Evolutionary conservation across 768 basidiomycete genomes (phyloP).

Genomic region (Aureoboletus auriporus): DNA sequence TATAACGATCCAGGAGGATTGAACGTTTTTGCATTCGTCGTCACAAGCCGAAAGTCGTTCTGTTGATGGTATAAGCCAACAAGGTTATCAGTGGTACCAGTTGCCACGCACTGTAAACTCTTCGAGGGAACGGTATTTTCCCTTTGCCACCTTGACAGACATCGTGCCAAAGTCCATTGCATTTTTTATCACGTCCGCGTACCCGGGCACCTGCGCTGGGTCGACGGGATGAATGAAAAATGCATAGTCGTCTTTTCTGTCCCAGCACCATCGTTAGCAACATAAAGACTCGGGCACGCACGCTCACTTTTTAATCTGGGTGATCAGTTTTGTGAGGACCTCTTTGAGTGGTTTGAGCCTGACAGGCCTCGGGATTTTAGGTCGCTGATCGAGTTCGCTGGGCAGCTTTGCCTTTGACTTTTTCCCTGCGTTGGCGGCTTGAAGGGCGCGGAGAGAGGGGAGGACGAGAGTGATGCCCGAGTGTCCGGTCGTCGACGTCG

Average conservation of each 20-base stretch:
- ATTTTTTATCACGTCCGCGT: conserved; percentile 63
- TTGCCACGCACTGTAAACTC: conserved; percentile 62
- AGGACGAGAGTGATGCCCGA: conserved; percentile 64
- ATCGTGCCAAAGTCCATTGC: conserved; percentile 96
- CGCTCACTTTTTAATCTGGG: conserved; percentile 70
- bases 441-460: conserved; percentile 60
- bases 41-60: conserved; percentile 71
- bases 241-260: conserved; percentile 82
- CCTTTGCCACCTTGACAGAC: conserved; percentile 67
- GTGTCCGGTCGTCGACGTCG: conserved; percentile 27
- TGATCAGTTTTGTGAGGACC: conserved; percentile 60
- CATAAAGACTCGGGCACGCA: neutral
- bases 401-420: conserved; percentile 38
- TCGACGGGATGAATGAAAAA: conserved; percentile 76
- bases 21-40: conserved; percentile 69
- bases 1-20: conserved; percentile 76
- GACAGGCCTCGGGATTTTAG: conserved; percentile 47
- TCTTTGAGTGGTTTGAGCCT: conserved; percentile 81
- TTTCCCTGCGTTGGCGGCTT: conserved; percentile 52
- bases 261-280: conserved; percentile 9
- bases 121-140: conserved; percentile 75
- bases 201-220: conserved; percentile 53
- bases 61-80: conserved; percentile 17
- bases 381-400: conserved; percentile 23
- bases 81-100: neutral